Base-by-base conservation (phyloP, 495 filamentous ascomycete genomes). In the Penicillium silybi region DNA sequence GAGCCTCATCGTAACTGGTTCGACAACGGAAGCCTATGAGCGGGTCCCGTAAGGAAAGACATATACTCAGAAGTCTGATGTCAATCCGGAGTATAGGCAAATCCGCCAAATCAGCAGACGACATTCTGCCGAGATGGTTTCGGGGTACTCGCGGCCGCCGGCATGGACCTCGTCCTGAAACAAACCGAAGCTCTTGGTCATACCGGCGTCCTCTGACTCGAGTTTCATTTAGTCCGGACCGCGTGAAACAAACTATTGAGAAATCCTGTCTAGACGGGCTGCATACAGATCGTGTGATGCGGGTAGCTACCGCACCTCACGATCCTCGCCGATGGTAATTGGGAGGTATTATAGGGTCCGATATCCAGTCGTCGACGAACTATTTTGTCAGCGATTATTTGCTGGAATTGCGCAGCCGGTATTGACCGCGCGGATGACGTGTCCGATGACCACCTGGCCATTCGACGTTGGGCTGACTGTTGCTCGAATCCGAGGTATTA, bases 1-100 rank as follows among this genome's bases (percentile, higher is more conserved):
- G 22, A 95, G 74, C 92, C 90, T 96, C 82, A 97, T 89, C 22
- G 80, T 85, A 3, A 95, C 89, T 0, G 81, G 84, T 23, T n/a
- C n/a, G n/a, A n/a, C n/a, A n/a, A n/a, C n/a, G 22, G 22, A 23
- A 6, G 6, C 2, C 22, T 23, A 23, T 23, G 22, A 6, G 22
- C n/a, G 22, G 2, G 2, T 23, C 22, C 22, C 22, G 22, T 23
- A 23, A 23, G 22, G 6, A 67, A 95, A 95, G 63, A 95, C 89
- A 16, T 68, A n/a, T n/a, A n/a, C n/a, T n/a, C n/a, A n/a, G n/a
- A n/a, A n/a, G n/a, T n/a, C n/a, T n/a, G n/a, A n/a, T n/a, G n/a
- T n/a, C n/a, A n/a, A n/a, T n/a, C n/a, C n/a, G n/a, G n/a, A n/a
- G n/a, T n/a, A n/a, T n/a, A n/a, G n/a, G n/a, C n/a, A n/a, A n/a